Conservation (phyloP, 345 rosid species). For the Corchorus capsularis region DNA sequence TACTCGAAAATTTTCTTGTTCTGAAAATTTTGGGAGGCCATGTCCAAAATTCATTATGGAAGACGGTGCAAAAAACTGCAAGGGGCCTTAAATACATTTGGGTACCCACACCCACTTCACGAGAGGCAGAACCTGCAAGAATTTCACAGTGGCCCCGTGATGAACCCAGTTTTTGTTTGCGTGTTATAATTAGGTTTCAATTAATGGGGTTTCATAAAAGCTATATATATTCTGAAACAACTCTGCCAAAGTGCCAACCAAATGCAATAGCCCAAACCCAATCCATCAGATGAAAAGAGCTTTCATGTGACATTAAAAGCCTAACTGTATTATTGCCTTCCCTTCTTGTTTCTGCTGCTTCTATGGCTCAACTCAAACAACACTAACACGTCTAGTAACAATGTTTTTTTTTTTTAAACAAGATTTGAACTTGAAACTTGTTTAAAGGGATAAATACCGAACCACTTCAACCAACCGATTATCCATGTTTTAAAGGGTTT, state of each 20-base stretch:
- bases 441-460: too few relatives aligned
- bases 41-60: constrained; percentile 5
- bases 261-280: neutral
- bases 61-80: neutral
- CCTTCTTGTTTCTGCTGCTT: neutral
- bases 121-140: constrained; percentile 17
- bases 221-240: neutral
- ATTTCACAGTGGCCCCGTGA: constrained; percentile 23
- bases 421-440: too few relatives aligned
- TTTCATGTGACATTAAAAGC: constrained; percentile 15
- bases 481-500: too few relatives aligned
- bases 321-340: neutral
- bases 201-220: constrained; percentile 3
- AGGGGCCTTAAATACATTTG: constrained; percentile 5
- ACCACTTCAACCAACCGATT: too few relatives aligned
- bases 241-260: neutral
- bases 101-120: constrained; percentile 14
- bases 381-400: too few relatives aligned
- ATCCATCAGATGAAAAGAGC: neutral
- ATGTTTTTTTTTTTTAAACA: too few relatives aligned
- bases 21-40: neutral
- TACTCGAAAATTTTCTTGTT: neutral
- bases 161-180: neutral
- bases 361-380: neutral
- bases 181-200: constrained; percentile 9